Evolutionary conservation across 2,329 filamentous ascomycete genomes (phyloP).

Genomic region (Colletotrichum sp.): DNA sequence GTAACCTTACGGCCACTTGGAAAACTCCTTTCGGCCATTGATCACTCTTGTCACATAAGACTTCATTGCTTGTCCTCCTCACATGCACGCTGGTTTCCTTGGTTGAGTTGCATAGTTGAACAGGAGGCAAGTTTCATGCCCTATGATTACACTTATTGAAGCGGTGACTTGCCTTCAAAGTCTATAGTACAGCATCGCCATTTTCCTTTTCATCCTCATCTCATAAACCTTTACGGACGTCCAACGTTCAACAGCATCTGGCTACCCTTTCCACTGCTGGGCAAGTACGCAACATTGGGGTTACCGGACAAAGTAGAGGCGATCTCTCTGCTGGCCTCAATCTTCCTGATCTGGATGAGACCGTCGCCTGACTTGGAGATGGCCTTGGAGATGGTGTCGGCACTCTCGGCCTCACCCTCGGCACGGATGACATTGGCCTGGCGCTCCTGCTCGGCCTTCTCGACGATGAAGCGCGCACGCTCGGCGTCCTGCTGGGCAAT

Average conservation of each 20-base stretch:
- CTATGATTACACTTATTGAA: constrained; percentile 27
- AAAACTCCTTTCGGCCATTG: not conserved
- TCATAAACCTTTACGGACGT: constrained; percentile 34
- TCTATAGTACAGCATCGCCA: constrained; percentile 20
- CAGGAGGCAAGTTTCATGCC: constrained; percentile 11
- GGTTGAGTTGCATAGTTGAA: not conserved
- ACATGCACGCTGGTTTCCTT: not conserved
- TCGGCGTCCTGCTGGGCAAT: constrained; percentile 99
- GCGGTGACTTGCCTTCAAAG: constrained; percentile 28
- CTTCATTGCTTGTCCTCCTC: not conserved
- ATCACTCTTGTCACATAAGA: not conserved
- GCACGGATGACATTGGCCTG: constrained; percentile 98
- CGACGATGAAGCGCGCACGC: constrained; percentile 95
- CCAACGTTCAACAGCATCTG: constrained; percentile 60
- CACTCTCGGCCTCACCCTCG: constrained; percentile 96
- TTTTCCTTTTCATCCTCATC: not conserved
- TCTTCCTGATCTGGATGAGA: constrained; percentile 93
- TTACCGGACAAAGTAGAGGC: constrained; percentile 87
- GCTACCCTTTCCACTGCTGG: constrained; percentile 70
- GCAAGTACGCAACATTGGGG: constrained; percentile 95
- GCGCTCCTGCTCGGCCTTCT: constrained; percentile 97
- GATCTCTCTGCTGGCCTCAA: constrained; percentile 96
- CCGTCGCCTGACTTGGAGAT: constrained; percentile 94
- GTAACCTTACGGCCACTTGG: not conserved
- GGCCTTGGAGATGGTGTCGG: constrained; percentile 92